These are phyloP conservation scores for Kwoniella europaea DNA, from an alignment of 768 basidiomycete species.

Conservation along the genomic window DNA sequence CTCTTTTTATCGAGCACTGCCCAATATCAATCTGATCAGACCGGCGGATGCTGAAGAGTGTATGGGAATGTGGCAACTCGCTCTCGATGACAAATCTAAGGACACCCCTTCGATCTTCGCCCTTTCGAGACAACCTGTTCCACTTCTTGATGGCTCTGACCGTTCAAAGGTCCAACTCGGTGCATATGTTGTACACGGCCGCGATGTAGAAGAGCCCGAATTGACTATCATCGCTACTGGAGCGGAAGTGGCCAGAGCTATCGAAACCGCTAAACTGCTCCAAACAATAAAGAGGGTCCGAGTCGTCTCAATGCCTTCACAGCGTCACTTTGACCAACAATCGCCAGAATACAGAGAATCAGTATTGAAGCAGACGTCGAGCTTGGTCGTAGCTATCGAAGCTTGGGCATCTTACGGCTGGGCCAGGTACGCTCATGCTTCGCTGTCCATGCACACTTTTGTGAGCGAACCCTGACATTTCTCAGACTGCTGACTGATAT, in stretches of 20 bases:
- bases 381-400: slow-evolving; percentile 54
- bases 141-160: slow-evolving; percentile 45
- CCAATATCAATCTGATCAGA: slow-evolving; percentile 52
- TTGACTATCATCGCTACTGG: slow-evolving; percentile 54
- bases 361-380: slow-evolving; percentile 34
- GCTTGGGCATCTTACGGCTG: slow-evolving; percentile 55
- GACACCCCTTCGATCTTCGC: slow-evolving; percentile 48
- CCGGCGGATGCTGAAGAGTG: slow-evolving; percentile 56
- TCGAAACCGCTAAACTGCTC: slow-evolving; percentile 44
- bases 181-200: slow-evolving; percentile 45
- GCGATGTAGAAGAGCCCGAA: slow-evolving; percentile 32
- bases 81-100: slow-evolving; percentile 32
- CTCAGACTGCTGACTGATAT: not conserved
- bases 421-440: slow-evolving; percentile 56
- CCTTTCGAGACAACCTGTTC: slow-evolving; percentile 51
- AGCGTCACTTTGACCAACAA: slow-evolving; percentile 51
- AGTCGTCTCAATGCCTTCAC: slow-evolving; percentile 57
- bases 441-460: slow-evolving; percentile 54
- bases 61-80: slow-evolving; percentile 48
- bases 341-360: slow-evolving; percentile 37
- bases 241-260: slow-evolving; percentile 49
- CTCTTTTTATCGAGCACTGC: slow-evolving; percentile 49
- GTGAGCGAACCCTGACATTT: slow-evolving; percentile 8
- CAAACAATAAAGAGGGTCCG: slow-evolving; percentile 25
- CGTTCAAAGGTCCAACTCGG: slow-evolving; percentile 46